phyloP scores from a whole-genome alignment of 2,329 filamentous ascomycete species.

The Colletotrichum kahawae region DNA sequence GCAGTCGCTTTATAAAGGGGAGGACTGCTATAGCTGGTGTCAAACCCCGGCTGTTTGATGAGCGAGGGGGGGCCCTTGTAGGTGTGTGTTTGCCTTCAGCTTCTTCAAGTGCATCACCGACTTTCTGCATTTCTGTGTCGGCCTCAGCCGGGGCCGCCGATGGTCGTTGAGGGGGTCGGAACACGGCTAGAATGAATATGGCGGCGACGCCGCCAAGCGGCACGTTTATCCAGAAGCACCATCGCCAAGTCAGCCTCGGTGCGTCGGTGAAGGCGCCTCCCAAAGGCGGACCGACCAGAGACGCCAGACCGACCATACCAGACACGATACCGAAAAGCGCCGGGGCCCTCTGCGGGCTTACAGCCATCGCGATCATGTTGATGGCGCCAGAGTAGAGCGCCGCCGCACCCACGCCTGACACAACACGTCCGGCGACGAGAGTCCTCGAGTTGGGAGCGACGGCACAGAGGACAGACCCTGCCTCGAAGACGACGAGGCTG shows the following conservation, averaged over 20 bases:
- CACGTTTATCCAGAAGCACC: slow-evolving; percentile 46
- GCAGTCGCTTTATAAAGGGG: not conserved
- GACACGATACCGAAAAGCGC: slow-evolving; percentile 56
- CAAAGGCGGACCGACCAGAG: slow-evolving; percentile 35
- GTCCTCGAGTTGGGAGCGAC: slow-evolving; percentile 50
- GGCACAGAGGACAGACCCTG: slow-evolving; percentile 47
- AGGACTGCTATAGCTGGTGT: not conserved
- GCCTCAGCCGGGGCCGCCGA: slow-evolving; percentile 46
- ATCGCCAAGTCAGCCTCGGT: slow-evolving; percentile 36
- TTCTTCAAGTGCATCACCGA: not conserved
- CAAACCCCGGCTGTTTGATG: not conserved
- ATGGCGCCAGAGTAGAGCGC: slow-evolving; percentile 56
- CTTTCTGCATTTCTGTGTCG: not conserved
- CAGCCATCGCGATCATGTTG: slow-evolving; percentile 46
- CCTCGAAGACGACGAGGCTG: slow-evolving; percentile 46
- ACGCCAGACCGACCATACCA: slow-evolving; percentile 49
- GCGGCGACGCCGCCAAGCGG: not conserved
- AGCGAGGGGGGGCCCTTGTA: not conserved
- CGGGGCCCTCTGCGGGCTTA: slow-evolving; percentile 31
- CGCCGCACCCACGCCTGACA: slow-evolving; percentile 55
- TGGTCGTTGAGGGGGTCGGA: not conserved
- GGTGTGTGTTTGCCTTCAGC: not conserved
- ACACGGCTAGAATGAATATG: not conserved
- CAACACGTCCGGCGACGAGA: slow-evolving; percentile 57
- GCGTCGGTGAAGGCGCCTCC: slow-evolving; percentile 38